A percentile compares a stretch with the other conserved stretches of the same genome.
These are phyloP conservation scores for Fusarium redolens DNA, from an alignment of 2,329 filamentous ascomycete species.

Conservation along the genomic window DNA sequence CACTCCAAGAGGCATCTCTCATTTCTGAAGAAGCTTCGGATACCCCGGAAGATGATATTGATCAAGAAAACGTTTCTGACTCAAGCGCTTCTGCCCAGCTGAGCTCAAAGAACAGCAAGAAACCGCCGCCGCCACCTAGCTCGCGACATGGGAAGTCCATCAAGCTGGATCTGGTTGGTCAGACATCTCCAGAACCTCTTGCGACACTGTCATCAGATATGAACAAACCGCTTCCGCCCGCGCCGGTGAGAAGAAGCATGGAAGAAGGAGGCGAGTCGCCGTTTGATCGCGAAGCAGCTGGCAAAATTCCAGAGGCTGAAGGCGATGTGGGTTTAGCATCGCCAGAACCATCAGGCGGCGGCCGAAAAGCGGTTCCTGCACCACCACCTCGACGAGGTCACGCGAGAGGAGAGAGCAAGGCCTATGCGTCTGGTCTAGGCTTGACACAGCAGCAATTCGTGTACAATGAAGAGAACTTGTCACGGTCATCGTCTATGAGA, in stretches of 20 bases:
- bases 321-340: constrained; percentile 46
- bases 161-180: constrained; percentile 56
- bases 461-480: constrained; percentile 54
- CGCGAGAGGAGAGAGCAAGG: constrained; percentile 58
- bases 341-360: constrained; percentile 50
- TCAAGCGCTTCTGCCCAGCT: constrained; percentile 44
- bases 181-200: constrained; percentile 44
- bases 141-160: constrained; percentile 84
- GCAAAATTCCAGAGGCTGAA: constrained; percentile 60
- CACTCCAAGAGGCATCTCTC: constrained; percentile 37
- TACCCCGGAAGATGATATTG: constrained; percentile 38
- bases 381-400: constrained; percentile 64
- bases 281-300: constrained; percentile 65
- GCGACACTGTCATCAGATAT: constrained; percentile 36
- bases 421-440: constrained; percentile 31
- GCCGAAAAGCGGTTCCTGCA: constrained; percentile 59
- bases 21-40: constrained; percentile 38
- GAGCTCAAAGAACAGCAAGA: constrained; percentile 61
- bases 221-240: constrained; percentile 69
- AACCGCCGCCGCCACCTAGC: constrained; percentile 76
- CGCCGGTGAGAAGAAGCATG: constrained; percentile 59
- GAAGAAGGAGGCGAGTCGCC: constrained; percentile 63
- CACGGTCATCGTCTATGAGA: constrained; percentile 61
- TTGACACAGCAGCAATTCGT: constrained; percentile 13
- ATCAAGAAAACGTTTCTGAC: constrained; percentile 42